phyloP scores from a whole-genome alignment of 2,329 filamentous ascomycete genomes.

The Coniochaeta hoffmannii region DNA sequence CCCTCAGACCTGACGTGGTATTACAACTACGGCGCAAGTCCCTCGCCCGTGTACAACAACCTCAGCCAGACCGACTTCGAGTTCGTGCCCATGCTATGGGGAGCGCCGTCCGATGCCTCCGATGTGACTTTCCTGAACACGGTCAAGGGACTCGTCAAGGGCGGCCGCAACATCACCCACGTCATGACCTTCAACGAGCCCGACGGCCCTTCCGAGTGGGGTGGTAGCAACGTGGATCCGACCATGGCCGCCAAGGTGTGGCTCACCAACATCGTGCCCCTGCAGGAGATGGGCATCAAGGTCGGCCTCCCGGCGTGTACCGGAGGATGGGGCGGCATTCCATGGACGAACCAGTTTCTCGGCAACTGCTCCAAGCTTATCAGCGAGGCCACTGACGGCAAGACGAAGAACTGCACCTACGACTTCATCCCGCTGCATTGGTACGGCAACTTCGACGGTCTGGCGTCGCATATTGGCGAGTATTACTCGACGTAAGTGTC shows the following conservation, averaged over 20 bases:
- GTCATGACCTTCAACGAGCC: conserved; percentile 78
- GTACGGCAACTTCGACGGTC: conserved; percentile 62
- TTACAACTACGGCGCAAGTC: conserved; percentile 65
- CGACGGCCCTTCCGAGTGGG: conserved; percentile 46
- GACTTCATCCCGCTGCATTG: conserved; percentile 60
- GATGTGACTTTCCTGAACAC: conserved; percentile 54
- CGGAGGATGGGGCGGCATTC: conserved; percentile 49
- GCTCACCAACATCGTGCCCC: conserved; percentile 64
- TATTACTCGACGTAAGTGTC: conserved; percentile 36
- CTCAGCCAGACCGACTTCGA: conserved; percentile 50
- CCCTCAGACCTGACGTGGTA: conserved; percentile 68
- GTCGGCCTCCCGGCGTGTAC: conserved; percentile 67
- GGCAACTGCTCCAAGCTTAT: conserved; percentile 54
- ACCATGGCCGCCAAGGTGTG: conserved; percentile 58
- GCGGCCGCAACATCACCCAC: conserved; percentile 52
- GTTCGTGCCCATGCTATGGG: conserved; percentile 80
- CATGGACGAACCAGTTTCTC: conserved; percentile 62
- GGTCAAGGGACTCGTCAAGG: conserved; percentile 46
- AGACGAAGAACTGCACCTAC: conserved; percentile 45
- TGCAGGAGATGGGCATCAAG: conserved; percentile 56
- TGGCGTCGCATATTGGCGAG: conserved; percentile 60
- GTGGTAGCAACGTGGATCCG: conserved; percentile 57
- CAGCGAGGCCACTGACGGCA: conserved; percentile 24
- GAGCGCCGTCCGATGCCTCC: conserved; percentile 37
- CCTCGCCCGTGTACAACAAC: conserved; percentile 43